Conservation (phyloP, 1,284 basidiomycete genomes). For the Papiliotrema flavescens region DNA sequence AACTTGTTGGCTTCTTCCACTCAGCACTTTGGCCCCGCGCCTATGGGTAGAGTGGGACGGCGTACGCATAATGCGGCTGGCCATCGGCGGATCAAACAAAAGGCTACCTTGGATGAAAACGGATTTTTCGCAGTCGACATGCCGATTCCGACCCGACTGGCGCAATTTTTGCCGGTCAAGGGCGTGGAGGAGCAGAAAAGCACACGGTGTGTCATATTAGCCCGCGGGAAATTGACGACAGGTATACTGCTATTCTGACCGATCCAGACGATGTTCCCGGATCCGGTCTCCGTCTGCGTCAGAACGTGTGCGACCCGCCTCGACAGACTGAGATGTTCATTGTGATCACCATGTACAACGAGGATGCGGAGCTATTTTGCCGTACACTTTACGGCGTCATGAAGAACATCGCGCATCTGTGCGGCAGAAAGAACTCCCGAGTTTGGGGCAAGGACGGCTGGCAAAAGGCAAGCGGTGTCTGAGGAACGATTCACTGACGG, state of each 20-base stretch:
- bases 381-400: conserved; percentile 95
- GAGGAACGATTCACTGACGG: conserved; percentile 2
- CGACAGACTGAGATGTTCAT: conserved; percentile 89
- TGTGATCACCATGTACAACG: conserved; percentile 96
- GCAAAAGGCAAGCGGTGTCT: conserved; percentile 69
- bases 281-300: conserved; percentile 77
- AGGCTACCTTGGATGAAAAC: conserved; percentile 54
- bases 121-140: conserved; percentile 84
- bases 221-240: conserved; percentile 14
- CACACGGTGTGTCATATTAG: conserved; percentile 59
- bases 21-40: conserved; percentile 82
- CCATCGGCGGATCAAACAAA: conserved; percentile 48
- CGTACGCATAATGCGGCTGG: conserved; percentile 58
- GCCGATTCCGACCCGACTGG: conserved; percentile 75
- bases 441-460: conserved; percentile 96
- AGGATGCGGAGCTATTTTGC: conserved; percentile 90
- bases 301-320: conserved; percentile 63
- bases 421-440: conserved; percentile 85
- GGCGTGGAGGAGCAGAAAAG: conserved; percentile 79
- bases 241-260: conserved; percentile 79
- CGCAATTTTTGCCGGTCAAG: conserved; percentile 66
- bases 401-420: conserved; percentile 83
- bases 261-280: conserved; percentile 89
- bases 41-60: conserved; percentile 67
- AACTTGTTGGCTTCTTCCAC: conserved; percentile 49